Evolutionary conservation across 345 rosid species (phyloP), one percentile per base, ranked within the genome.

Genomic region (Eucalyptus decipiens): DNA sequence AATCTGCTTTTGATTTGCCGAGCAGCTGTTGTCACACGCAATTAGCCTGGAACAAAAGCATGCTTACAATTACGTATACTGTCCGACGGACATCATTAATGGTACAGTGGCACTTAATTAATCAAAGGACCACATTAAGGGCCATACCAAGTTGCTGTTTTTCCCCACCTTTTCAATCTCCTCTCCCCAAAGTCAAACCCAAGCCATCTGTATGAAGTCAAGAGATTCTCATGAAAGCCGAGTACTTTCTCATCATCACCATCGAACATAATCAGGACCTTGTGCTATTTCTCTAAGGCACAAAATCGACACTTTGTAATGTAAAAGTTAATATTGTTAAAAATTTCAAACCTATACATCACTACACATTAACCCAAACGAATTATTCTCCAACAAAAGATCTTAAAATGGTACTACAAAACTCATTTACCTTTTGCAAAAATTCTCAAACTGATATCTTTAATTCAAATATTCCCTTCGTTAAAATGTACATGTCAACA

Each of bases 401-500:
- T 11, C 28, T 10, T 21, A 76, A n/a, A 7, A 15, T 16, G 6
- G 2, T 65, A n/a, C 3, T 0, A 8, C 5, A n/a, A 15, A n/a
- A 65, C 10, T 2, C 3, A 65, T 65, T 65, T n/a, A 21, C 26
- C 26, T 52, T 52, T 52, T 0, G 2, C 26, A 21, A 62, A 62
- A 14, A 62, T 4, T 62, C 15, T 30, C 5, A 30, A 62, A 18
- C 2, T 0, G 0, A 18, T 72, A 19, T 32, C 4, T 21, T 6
- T 34, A 1, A 34, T 8, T 32, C 13, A 34, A 72, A 34, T 72
- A 2, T 72, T 34, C 8, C 26, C 1, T 34, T 7, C 0, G 0
- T 72, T 72, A 1, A 34, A 34, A 72, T 8, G 81, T 4, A 72
- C 40, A n/a, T 32, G 11, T 32, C 12, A 32, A 67, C 40, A 15